Evolutionary conservation across 441 rosid species (phyloP), one percentile per base, ranked within the genome.

Genomic region (Pelargonium citronellum): DNA sequence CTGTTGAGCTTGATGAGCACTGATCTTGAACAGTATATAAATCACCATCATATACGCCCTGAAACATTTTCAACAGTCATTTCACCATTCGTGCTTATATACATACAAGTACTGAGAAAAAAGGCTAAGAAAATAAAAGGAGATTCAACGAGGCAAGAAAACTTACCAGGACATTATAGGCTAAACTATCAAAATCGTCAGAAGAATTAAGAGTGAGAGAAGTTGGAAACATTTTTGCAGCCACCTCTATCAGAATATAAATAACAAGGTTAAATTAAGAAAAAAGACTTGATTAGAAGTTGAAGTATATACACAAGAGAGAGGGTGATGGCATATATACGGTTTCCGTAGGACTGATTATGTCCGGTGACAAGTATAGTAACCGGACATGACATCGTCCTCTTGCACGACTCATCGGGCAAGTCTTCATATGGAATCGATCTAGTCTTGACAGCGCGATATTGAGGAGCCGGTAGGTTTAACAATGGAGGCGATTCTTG

Each of bases 281-380:
- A 10, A 46, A 46, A 9, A 13, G 20, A 2, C 24, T 44, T 13
- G 46, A 24, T 5, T 13, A 46, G 51, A 46, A 13, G 51, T 46
- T 46, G 51, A 71, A 34, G 13, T 27, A 44, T 13, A 62, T 0
- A 16, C 53, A 69, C 24, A 62, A 39, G 19, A 19, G 49, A 22
- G 67, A 20, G 67, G 13, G n/a, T 24, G 30, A 41, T 10, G 19
- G n/a, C 49, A 62, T 27, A n/a, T 17, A 51, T 64, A 65, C 74
- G 13, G 65, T 37, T 17, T 49, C 69, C 69, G 16, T 64, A 67
- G 19, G 74, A 64, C 11, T 11, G 74, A 47, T 71, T 71, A 30
- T 9, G 49, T 34, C 69, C 74, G 12, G 74, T 71, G 47, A 71
- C 66, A 53, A 71, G 74, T 53, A 51, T 7, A 43, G 74, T 71